Percentiles rank a stretch among this genome's conserved stretches.
These are phyloP conservation scores for Pisolithus sp. DNA, from an alignment of 768 basidiomycete species.

Conservation along the genomic window DNA sequence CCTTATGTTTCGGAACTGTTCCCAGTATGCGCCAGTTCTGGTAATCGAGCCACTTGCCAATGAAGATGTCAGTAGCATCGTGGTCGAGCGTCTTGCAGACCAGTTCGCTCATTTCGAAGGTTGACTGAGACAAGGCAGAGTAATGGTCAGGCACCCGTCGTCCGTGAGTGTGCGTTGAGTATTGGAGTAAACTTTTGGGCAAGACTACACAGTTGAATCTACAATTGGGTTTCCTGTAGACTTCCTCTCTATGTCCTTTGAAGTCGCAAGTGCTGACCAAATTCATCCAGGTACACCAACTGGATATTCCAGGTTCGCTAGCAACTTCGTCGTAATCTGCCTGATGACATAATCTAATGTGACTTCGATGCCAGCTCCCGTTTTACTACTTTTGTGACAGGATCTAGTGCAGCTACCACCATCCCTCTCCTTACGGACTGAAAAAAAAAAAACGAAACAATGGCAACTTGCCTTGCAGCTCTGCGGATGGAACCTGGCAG, in stretches of 20 bases:
- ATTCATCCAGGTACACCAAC: conserved; percentile 3
- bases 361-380: conserved; percentile 51
- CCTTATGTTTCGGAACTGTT: too few species aligned
- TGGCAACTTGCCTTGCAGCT: conserved; percentile 65
- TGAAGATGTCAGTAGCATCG: too few species aligned
- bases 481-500: conserved; percentile 69
- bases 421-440: conserved; percentile 51
- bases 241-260: conserved; percentile 5
- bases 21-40: too few species aligned
- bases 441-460: conserved; percentile 48
- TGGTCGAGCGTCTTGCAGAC: too few species aligned
- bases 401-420: conserved; percentile 37
- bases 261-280: conserved; percentile 10
- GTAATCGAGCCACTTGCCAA: too few species aligned
- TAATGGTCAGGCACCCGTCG: too few species aligned
- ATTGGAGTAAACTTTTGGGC: too few species aligned
- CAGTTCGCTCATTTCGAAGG: too few species aligned
- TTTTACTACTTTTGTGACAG: conserved; percentile 33
- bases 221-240: too few species aligned
- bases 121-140: too few species aligned
- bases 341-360: conserved; percentile 38
- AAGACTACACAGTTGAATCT: too few species aligned
- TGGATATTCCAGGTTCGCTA: conserved; percentile 3
- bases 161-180: too few species aligned
- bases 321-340: conserved; percentile 27